Evolutionary conservation across 768 basidiomycete species (phyloP), one percentile per base, ranked within the genome.

Genomic region (Mycena capillaripes): DNA sequence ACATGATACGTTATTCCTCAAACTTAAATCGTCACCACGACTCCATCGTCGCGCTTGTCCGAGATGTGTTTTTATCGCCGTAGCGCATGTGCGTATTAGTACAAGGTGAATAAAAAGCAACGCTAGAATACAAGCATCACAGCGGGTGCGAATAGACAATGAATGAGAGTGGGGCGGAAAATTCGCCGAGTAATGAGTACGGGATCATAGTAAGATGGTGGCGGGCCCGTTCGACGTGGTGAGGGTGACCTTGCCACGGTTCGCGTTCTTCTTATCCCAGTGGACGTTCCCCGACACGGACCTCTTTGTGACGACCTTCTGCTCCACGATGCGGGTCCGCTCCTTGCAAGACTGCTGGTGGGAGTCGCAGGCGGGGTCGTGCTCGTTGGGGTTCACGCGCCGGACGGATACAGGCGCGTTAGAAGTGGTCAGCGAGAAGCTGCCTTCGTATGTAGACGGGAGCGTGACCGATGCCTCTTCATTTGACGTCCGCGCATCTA

Each of bases 391-490:
- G 55, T 55, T 78, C 19, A 19, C 14, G 29, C 56, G 63, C 19
- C 66, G 50, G 21, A 86, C 76, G 10, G 29, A 14, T 21, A 71
- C 75, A 0, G 60, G 16, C 19, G 78, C 75, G 70, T 81, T 69
- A 32, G 80, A 60, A 1, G 81, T 81, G 34, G 60, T 56, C 36
- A 84, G 63, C n/a, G 69, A 69, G 77, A 86, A 86, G 9, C 59
- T 66, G 36, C 88, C 87, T 67, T 89, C 88, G 70, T 81, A 89
- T 2, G 84, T 82, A 29, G 75, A 61, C 57, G 83, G 81, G 5
- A 87, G 79, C 44, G 65, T 57, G 0, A 81, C 76, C 19, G 72
- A 63, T 12, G 81, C 77, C 1, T 25, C 68, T 8, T 78, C 70
- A 16, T 83, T 81, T 2, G 78, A 77, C 40, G 86, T 81, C 32